These are phyloP conservation scores for Chlamydomonas schloesseri DNA, from an alignment of 139 green algal species.

Conservation along the genomic window DNA sequence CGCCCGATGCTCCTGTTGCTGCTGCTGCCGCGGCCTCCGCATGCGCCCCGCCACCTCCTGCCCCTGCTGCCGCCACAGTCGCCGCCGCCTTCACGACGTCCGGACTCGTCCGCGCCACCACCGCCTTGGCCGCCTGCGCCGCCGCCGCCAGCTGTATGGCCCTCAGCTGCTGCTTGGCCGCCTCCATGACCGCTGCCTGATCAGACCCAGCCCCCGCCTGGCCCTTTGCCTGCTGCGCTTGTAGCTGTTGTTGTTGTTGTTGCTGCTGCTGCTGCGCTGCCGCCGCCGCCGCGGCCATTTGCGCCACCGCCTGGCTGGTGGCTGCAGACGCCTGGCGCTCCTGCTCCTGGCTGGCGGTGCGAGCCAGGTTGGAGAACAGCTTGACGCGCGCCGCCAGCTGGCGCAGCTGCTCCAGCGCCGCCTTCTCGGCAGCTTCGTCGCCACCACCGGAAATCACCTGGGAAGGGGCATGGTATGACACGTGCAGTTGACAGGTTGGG, in stretches of 20 bases:
- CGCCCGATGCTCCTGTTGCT: neutral
- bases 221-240: too few species aligned
- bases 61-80: too few species aligned
- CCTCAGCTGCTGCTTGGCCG: neutral
- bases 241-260: neutral
- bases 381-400: neutral
- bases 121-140: conserved; percentile 1
- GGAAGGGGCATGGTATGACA: neutral
- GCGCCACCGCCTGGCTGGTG: neutral
- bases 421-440: conserved; percentile 20
- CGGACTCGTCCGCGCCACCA: neutral
- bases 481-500: too few species aligned
- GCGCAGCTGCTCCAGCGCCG: conserved; percentile 14
- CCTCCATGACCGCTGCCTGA: too few species aligned
- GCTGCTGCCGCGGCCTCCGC: neutral
- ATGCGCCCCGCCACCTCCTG: neutral
- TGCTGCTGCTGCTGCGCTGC: neutral
- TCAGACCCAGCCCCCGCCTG: neutral
- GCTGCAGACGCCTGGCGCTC: neutral
- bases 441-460: neutral
- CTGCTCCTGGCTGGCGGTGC: neutral
- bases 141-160: neutral
- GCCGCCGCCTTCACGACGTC: neutral
- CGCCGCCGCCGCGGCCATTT: neutral
- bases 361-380: conserved; percentile 10